These are phyloP conservation scores for Chlamydomonas sp. DNA, from an alignment of 139 green algal species.

Conservation along the genomic window DNA sequence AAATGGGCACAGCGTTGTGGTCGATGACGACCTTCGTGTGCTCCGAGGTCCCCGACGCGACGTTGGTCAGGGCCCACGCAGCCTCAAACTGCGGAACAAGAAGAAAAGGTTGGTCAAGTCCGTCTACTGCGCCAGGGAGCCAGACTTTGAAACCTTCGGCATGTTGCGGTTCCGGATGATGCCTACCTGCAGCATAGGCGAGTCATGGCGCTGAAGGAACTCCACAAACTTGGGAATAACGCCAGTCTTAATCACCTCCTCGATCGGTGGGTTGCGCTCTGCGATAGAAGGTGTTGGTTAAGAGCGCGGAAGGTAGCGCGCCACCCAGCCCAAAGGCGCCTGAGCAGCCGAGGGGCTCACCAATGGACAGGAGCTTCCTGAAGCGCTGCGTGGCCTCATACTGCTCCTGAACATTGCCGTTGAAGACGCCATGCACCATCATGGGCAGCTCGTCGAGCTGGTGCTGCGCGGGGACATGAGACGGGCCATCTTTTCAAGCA, in stretches of 20 bases:
- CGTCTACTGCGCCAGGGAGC: background rate
- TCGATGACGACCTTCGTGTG: constrained; percentile 99
- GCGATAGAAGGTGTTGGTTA: background rate
- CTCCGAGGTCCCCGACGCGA: constrained; percentile 96
- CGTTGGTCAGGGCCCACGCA: constrained; percentile 99
- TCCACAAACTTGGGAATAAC: constrained; percentile 97
- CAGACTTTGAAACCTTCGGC: background rate
- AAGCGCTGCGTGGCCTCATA: constrained; percentile 97
- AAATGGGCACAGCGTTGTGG: constrained; percentile 95
- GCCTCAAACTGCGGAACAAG: constrained; percentile 87
- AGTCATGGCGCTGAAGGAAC: constrained; percentile 92
- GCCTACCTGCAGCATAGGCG: constrained; percentile 83
- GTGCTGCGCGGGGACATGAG: constrained; percentile 15
- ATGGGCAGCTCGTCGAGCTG: constrained; percentile 93
- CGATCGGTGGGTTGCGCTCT: constrained; percentile 98
- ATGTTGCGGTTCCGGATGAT: background rate
- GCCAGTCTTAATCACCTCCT: constrained; percentile 97
- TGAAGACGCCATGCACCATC: constrained; percentile 95
- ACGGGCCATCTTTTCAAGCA: background rate
- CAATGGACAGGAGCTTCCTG: constrained; percentile 98
- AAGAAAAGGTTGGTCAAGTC: background rate
- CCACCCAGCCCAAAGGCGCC: background rate
- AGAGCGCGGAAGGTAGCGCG: background rate
- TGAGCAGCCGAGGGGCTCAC: constrained; percentile 46
- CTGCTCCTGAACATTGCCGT: constrained; percentile 83